A percentile compares a stretch with the other conserved stretches of the same genome.
Evolutionary conservation across 2,329 filamentous ascomycete species (phyloP).

Genomic region (Camillea tinctor): DNA sequence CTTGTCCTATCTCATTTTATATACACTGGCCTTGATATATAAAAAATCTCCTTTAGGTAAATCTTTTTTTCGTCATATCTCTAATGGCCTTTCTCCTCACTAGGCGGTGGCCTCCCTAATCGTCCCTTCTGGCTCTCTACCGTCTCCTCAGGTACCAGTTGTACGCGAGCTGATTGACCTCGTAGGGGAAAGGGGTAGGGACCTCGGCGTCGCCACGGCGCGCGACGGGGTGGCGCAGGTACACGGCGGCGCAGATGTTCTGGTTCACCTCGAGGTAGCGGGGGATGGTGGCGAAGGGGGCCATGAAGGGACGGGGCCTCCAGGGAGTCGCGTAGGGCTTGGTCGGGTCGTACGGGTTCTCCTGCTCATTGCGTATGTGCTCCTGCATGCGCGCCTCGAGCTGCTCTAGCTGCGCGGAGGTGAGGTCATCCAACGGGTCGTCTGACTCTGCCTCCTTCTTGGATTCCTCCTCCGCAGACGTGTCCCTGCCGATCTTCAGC

Average conservation of each 20-base stretch:
- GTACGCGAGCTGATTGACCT: slow-evolving; percentile 77
- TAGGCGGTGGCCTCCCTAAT: not conserved
- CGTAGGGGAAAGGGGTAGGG: slow-evolving; percentile 74
- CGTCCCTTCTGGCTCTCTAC: slow-evolving; percentile 40
- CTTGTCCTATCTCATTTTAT: too few species aligned
- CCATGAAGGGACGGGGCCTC: slow-evolving; percentile 83
- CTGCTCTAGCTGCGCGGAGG: slow-evolving; percentile 51
- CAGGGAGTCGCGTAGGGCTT: slow-evolving; percentile 94
- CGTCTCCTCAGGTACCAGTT: slow-evolving; percentile 90
- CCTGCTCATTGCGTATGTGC: slow-evolving; percentile 61
- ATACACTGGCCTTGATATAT: too few species aligned
- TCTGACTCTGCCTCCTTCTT: slow-evolving; percentile 18
- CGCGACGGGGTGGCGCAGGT: slow-evolving; percentile 90
- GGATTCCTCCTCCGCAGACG: slow-evolving; percentile 16
- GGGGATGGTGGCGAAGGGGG: slow-evolving; percentile 91
- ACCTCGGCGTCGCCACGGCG: slow-evolving; percentile 77
- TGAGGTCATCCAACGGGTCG: slow-evolving; percentile 40
- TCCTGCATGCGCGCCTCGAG: slow-evolving; percentile 56
- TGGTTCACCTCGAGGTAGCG: slow-evolving; percentile 97
- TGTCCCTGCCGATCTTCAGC: slow-evolving; percentile 38
- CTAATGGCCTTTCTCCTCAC: not conserved
- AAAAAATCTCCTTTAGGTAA: not conserved
- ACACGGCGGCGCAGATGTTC: slow-evolving; percentile 92
- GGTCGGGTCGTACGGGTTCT: slow-evolving; percentile 72
- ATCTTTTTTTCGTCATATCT: not conserved